Conservation (phyloP, 2,329 filamentous ascomycete genomes). For the Diplodia mutila region DNA sequence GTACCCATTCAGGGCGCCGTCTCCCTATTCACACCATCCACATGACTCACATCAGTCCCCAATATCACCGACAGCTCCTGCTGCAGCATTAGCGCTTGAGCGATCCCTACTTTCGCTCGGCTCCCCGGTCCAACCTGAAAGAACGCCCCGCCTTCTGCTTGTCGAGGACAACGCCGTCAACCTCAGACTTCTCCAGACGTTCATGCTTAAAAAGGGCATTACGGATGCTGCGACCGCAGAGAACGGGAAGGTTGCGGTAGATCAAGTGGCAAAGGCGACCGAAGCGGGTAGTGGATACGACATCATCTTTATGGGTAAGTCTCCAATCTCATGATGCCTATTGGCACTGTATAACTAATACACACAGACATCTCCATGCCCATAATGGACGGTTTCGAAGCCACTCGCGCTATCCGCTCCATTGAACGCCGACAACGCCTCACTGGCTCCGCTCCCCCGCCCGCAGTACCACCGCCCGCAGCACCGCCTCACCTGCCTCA, state of each 20-base stretch:
- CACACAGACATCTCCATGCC: constrained; percentile 59
- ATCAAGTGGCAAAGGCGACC: constrained; percentile 40
- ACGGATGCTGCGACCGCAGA: constrained; percentile 39
- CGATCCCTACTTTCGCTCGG: background rate
- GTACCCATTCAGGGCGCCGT: constrained; percentile 10
- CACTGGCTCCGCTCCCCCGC: constrained; percentile 37
- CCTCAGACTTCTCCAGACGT: constrained; percentile 41
- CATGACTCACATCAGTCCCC: constrained; percentile 19
- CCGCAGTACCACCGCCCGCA: background rate
- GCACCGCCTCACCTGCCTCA: background rate
- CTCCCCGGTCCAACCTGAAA: constrained; percentile 29
- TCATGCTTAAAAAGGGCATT: constrained; percentile 42
- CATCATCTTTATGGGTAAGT: constrained; percentile 42
- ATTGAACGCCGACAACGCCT: constrained; percentile 48
- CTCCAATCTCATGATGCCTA: background rate
- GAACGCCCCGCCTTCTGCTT: constrained; percentile 38
- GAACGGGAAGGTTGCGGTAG: constrained; percentile 33
- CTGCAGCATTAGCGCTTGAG: constrained; percentile 4
- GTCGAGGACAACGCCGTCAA: constrained; percentile 49
- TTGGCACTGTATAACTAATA: background rate
- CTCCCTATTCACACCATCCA: constrained; percentile 1
- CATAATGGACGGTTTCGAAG: constrained; percentile 57
- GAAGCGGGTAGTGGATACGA: constrained; percentile 32
- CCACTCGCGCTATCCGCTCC: constrained; percentile 50
- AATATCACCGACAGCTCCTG: constrained; percentile 14